Base-by-base conservation (phyloP, 2,329 filamentous ascomycete genomes). In the Aspergillus melleus region DNA sequence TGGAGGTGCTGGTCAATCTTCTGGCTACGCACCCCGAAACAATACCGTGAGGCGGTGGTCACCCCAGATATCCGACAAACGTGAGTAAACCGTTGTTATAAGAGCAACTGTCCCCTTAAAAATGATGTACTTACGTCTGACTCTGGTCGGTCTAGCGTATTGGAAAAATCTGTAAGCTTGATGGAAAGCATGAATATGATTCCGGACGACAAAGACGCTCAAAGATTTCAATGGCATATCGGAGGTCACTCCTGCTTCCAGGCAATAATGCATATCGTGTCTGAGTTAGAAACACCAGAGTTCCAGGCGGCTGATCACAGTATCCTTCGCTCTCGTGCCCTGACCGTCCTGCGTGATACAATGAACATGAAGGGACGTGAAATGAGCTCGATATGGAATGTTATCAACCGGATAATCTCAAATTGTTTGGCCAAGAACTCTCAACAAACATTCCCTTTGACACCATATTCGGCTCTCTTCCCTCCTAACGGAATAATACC, bases 191-290 rank as follows among this genome's bases (percentile, higher is more conserved):
- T 61, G 54, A 56, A 55, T 30, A 39, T 49, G 51, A 59, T 56
- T 20, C 29, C 57, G 3, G 32, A 55, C 50, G 52, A 59, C 47
- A 55, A 60, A 39, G 60, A 59, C 19, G 56, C 56, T 19, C 26
- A 57, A 46, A 32, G 26, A 32, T 61, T 59, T 52, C 57, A 59
- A 22, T 61, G 60, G 60, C 60, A 61, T 50, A 61, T 61, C 19
- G 52, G 52, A 5, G 51, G 56, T 19, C 57, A 61, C 32, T 47
- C 57, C 29, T 55, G 60, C 30, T 61, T 61, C 52, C 57, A 59
- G n/a, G 46, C 60, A n/a, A 61, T 61, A 10, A 59, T 61, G 56
- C 57, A 61, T 32, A 53, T 61, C 19, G 36, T 61, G 32, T 59
- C 60, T 1, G 60, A 61, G 20, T 52, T 61, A 9, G 39, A 53